Evolutionary conservation across 2,329 filamentous ascomycete species (phyloP).

Genomic region (Aspergillus chevalieri): DNA sequence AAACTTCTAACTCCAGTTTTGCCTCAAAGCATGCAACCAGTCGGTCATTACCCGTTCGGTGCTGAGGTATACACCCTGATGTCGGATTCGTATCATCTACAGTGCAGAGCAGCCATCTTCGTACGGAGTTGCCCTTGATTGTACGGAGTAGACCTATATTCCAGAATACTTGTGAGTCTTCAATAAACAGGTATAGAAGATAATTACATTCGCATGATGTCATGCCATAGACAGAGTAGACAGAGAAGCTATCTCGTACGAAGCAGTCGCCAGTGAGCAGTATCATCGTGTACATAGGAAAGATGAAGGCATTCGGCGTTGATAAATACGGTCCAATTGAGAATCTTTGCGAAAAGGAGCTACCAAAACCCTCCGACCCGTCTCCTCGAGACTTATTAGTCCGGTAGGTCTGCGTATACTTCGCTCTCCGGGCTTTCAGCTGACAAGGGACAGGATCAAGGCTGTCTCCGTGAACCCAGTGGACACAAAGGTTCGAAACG

Average conservation of each 20-base stretch:
- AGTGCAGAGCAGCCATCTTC: too few relatives aligned
- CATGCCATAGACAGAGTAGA: background rate
- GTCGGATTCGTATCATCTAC: too few relatives aligned
- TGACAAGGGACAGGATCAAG: slow-evolving; percentile 21
- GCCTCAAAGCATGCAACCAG: too few relatives aligned
- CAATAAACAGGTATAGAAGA: background rate
- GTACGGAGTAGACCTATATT: too few relatives aligned
- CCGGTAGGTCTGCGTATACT: slow-evolving; percentile 14
- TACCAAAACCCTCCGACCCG: slow-evolving; percentile 21
- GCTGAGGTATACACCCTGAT: too few relatives aligned
- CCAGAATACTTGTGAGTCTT: background rate
- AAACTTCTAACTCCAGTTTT: too few relatives aligned
- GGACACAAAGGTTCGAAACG: slow-evolving; percentile 32
- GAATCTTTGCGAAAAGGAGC: slow-evolving; percentile 8
- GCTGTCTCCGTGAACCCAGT: slow-evolving; percentile 36
- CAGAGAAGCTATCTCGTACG: background rate
- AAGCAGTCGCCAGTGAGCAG: background rate
- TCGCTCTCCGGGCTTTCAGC: background rate
- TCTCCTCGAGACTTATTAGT: slow-evolving; percentile 32
- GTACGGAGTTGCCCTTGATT: too few relatives aligned
- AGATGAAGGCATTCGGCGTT: slow-evolving; percentile 7
- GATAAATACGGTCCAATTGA: slow-evolving; percentile 14
- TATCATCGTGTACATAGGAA: background rate
- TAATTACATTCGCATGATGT: background rate
- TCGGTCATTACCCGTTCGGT: too few relatives aligned